Conservation (phyloP, 306 rosid species). For the Sicyos baderoa region DNA sequence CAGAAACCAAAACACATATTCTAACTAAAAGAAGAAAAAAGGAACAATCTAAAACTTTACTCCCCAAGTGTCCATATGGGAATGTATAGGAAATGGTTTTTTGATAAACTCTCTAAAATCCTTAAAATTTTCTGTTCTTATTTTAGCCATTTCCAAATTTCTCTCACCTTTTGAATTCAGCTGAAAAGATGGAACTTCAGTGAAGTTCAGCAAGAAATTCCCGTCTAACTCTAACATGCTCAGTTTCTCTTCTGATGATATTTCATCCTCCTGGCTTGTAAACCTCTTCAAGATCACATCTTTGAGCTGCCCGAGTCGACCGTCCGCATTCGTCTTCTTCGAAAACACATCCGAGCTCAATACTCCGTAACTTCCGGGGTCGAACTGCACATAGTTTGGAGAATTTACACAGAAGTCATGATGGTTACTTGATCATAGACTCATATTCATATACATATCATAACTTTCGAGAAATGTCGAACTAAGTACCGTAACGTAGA, state of each 20-base stretch:
- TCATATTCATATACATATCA: too few species aligned
- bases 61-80: background rate
- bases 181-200: background rate
- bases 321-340: conserved; percentile 25
- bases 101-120: background rate
- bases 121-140: background rate
- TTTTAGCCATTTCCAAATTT: background rate
- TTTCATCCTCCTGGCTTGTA: conserved; percentile 29
- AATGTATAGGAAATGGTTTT: background rate
- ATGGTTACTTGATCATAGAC: background rate
- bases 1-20: too few species aligned
- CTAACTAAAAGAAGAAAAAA: too few species aligned
- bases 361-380: conserved; percentile 28
- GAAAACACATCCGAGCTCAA: conserved; percentile 17
- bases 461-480: background rate
- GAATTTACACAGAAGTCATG: background rate
- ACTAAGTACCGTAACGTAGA: conserved; percentile 35
- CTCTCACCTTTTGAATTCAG: background rate
- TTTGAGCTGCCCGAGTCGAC: conserved; percentile 32
- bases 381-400: conserved; percentile 34
- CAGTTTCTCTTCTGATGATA: conserved; percentile 26
- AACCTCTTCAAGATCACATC: conserved; percentile 40
- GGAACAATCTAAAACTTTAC: too few species aligned
- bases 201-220: conserved; percentile 18
- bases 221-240: conserved; percentile 33